Percentiles rank a stretch among this genome's conserved stretches.
phyloP scores from a whole-genome alignment of 1,139 yeast species.

The Lodderomyces jiufengensis region DNA sequence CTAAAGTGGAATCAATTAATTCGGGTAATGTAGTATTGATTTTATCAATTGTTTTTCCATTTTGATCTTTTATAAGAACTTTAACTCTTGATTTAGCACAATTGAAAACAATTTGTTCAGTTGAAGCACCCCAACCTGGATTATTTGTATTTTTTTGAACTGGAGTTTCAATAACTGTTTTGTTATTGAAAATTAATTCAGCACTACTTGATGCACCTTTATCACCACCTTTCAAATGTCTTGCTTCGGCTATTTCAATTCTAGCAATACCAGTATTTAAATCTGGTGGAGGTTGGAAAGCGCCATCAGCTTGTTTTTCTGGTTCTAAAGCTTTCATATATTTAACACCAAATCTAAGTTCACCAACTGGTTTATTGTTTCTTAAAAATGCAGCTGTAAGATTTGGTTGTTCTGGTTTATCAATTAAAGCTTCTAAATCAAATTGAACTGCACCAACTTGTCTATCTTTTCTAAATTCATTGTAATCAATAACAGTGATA shows the following conservation, averaged over 20 bases:
- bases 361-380: slow-evolving; percentile 82
- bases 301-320: slow-evolving; percentile 75
- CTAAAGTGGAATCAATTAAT: slow-evolving; percentile 72
- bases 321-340: slow-evolving; percentile 82
- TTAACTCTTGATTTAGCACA: slow-evolving; percentile 67
- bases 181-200: slow-evolving; percentile 64
- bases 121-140: slow-evolving; percentile 64
- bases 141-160: slow-evolving; percentile 58
- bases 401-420: slow-evolving; percentile 50
- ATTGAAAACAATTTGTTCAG: slow-evolving; percentile 73
- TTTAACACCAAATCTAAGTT: slow-evolving; percentile 62
- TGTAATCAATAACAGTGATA: slow-evolving; percentile 67
- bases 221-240: slow-evolving; percentile 43
- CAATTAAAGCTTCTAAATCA: slow-evolving; percentile 66
- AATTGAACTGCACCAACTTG: slow-evolving; percentile 73
- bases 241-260: slow-evolving; percentile 49
- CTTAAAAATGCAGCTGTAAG: slow-evolving; percentile 58
- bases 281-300: slow-evolving; percentile 83
- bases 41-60: slow-evolving; percentile 56
- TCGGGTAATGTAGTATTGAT: slow-evolving; percentile 64
- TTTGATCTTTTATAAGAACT: slow-evolving; percentile 61
- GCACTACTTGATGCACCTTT: slow-evolving; percentile 62
- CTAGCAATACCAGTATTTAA: slow-evolving; percentile 88
- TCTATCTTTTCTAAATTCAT: slow-evolving; percentile 77
- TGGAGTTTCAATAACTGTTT: slow-evolving; percentile 53